Percentiles rank a stretch among this genome's conserved stretches.
These are phyloP conservation scores for Ustilago tritici DNA, from an alignment of 1,284 basidiomycete species.

Conservation along the genomic window DNA sequence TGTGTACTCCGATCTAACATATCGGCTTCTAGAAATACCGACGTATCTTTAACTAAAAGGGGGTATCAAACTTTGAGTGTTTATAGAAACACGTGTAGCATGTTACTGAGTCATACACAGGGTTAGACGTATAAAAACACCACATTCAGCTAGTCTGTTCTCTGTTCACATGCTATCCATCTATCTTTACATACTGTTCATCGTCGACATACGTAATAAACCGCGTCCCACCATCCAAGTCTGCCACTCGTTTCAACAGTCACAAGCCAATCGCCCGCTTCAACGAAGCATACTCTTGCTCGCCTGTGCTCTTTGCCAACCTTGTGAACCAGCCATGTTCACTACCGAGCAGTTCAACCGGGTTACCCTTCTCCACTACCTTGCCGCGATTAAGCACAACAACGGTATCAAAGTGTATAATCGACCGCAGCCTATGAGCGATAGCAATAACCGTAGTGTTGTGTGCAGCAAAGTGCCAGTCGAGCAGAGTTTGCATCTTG, in stretches of 20 bases:
- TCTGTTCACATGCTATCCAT: too few species aligned
- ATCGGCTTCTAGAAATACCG: too few species aligned
- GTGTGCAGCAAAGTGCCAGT: conserved; percentile 76
- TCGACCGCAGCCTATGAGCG: conserved; percentile 79
- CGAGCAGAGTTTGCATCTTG: conserved; percentile 85
- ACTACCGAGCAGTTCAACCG: conserved; percentile 74
- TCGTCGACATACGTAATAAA: too few species aligned
- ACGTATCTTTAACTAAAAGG: too few species aligned
- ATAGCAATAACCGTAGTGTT: conserved; percentile 83
- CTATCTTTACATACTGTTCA: too few species aligned
- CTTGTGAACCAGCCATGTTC: conserved; percentile 76
- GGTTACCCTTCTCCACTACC: conserved; percentile 80
- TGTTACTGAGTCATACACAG: neutral
- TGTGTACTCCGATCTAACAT: too few species aligned
- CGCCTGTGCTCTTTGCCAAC: conserved; percentile 70
- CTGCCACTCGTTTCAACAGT: too few species aligned
- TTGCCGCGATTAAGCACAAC: conserved; percentile 81
- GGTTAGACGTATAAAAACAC: too few species aligned
- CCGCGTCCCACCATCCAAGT: too few species aligned
- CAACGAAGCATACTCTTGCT: conserved; percentile 28
- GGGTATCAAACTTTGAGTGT: too few species aligned
- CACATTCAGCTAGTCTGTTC: too few species aligned
- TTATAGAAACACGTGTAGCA: too few species aligned
- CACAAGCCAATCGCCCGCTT: conserved; percentile 16
- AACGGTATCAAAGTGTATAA: conserved; percentile 82